phyloP scores from a whole-genome alignment of 2,329 filamentous ascomycete species.

The Exophiala mesophila region DNA sequence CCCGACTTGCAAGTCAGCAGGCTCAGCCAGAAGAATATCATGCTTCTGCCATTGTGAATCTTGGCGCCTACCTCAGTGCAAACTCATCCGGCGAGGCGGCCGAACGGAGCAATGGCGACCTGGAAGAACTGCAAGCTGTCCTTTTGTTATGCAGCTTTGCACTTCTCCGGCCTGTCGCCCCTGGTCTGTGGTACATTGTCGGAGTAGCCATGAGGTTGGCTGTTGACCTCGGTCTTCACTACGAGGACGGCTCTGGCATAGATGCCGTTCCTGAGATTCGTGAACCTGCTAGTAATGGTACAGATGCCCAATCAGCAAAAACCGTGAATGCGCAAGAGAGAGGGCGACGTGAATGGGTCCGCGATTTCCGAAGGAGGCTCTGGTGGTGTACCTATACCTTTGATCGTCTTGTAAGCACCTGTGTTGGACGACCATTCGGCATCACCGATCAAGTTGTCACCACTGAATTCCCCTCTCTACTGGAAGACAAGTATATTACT shows the following conservation, averaged over 20 bases:
- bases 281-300: conserved; percentile 1
- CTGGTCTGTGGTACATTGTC: conserved; percentile 94
- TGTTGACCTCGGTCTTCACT: conserved; percentile 86
- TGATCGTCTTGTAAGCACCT: conserved; percentile 89
- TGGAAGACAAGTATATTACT: conserved; percentile 87
- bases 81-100: conserved; percentile 53
- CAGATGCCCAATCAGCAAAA: conserved; percentile 25
- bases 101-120: conserved; percentile 70
- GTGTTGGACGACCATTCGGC: conserved; percentile 86
- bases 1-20: conserved; percentile 55
- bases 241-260: conserved; percentile 75
- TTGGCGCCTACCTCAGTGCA: conserved; percentile 76
- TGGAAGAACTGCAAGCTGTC: conserved; percentile 93
- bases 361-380: conserved; percentile 77
- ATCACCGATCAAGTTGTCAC: conserved; percentile 96
- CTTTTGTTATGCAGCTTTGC: conserved; percentile 87
- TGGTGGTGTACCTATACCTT: conserved; percentile 98
- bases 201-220: conserved; percentile 87
- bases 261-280: conserved; percentile 39
- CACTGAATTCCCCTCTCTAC: conserved; percentile 82
- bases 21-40: conserved; percentile 92
- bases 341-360: conserved; percentile 71
- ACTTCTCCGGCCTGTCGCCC: conserved; percentile 81
- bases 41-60: conserved; percentile 84
- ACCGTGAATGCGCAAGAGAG: conserved; percentile 51